phyloP scores from a whole-genome alignment of 1,139 yeast species.

The Kodamaea fungicola region DNA sequence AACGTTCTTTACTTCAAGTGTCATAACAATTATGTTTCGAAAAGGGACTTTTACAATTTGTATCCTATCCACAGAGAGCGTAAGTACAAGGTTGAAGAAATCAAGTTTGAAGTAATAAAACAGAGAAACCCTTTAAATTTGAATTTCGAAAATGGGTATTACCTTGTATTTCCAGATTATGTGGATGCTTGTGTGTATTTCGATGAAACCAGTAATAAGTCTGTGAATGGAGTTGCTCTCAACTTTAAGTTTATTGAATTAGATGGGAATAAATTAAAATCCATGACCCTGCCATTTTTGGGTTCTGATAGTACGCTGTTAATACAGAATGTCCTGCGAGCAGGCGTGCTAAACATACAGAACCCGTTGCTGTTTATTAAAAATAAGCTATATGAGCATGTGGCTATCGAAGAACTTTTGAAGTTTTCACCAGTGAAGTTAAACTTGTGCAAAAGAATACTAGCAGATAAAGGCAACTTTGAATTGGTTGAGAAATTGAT shows the following conservation, averaged over 20 bases:
- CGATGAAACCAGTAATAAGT: slow-evolving; percentile 45
- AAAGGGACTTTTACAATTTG: slow-evolving; percentile 36
- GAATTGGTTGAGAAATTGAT: slow-evolving; percentile 12
- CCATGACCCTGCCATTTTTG: slow-evolving; percentile 26
- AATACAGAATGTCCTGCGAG: slow-evolving; percentile 1
- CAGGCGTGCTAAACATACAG: slow-evolving; percentile 5
- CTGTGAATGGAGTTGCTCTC: slow-evolving; percentile 49
- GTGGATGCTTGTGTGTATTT: slow-evolving; percentile 51
- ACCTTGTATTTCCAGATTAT: slow-evolving; percentile 44
- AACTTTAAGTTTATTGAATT: slow-evolving; percentile 39
- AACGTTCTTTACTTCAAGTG: slow-evolving; percentile 36
- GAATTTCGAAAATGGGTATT: slow-evolving; percentile 46
- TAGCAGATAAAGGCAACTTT: slow-evolving; percentile 9
- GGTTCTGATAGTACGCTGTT: slow-evolving; percentile 9
- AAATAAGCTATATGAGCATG: slow-evolving; percentile 3
- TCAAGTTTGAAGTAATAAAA: slow-evolving; percentile 38
- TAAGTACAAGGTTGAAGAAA: slow-evolving; percentile 23
- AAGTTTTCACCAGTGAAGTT: slow-evolving; percentile 11
- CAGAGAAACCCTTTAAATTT: slow-evolving; percentile 47
- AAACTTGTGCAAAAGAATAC: slow-evolving; percentile 6
- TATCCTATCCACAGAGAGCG: slow-evolving; percentile 34
- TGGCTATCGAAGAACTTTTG: slow-evolving; percentile 12
- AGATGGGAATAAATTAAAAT: slow-evolving; percentile 16
- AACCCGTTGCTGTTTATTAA: slow-evolving; percentile 8
- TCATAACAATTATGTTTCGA: slow-evolving; percentile 32